Evolutionary conservation across 75 land plant genomes (phyloP).

Genomic region (Picea sitchensis): DNA sequence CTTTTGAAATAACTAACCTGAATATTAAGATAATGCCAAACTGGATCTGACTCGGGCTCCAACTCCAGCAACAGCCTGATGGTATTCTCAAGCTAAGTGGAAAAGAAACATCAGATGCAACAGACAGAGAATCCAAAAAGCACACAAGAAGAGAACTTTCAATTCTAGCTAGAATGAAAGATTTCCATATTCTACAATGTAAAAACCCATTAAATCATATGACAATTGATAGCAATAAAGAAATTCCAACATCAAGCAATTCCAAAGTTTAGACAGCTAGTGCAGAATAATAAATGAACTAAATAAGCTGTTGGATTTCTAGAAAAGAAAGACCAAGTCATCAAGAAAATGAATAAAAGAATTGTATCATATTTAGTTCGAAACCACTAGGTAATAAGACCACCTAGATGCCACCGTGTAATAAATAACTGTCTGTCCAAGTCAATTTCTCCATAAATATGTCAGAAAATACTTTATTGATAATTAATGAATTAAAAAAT

Average conservation of each 20-base stretch:
- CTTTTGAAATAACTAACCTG: too few relatives aligned
- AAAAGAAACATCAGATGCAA: conserved; percentile 3
- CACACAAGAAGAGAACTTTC: not conserved
- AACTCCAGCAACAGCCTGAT: conserved; percentile 89
- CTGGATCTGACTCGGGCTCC: conserved; percentile 95
- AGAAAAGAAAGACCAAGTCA: too few relatives aligned
- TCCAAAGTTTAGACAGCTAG: not conserved
- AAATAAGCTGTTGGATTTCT: not conserved
- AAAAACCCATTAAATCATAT: not conserved
- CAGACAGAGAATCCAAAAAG: not conserved
- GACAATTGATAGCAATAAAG: not conserved
- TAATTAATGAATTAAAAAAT: not conserved
- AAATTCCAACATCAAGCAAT: not conserved
- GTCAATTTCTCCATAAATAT: not conserved
- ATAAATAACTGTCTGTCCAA: not conserved
- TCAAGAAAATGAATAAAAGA: not conserved
- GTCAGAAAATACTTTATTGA: not conserved
- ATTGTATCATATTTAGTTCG: not conserved
- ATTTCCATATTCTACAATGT: not conserved
- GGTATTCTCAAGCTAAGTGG: conserved; percentile 78
- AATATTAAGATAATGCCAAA: conserved; percentile 93
- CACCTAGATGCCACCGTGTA: not conserved
- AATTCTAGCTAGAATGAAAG: not conserved
- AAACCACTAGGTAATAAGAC: too few relatives aligned
- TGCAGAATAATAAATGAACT: not conserved